Base-by-base conservation (phyloP, 2,329 filamentous ascomycete genomes). In the Neonectria punicea region DNA sequence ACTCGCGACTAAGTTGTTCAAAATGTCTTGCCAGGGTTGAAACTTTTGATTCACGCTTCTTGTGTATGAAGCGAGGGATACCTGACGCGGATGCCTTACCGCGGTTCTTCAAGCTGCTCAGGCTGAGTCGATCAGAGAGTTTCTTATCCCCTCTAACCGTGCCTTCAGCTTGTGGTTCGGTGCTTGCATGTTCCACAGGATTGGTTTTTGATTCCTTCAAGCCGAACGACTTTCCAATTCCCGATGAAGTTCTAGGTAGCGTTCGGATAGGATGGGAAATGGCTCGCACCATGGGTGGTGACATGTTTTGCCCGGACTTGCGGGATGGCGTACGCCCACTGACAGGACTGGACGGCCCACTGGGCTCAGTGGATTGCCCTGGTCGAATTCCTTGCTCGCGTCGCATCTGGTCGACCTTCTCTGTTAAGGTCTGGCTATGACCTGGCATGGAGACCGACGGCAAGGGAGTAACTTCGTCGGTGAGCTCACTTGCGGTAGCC, bases 11-110 rank as follows among this genome's bases (percentile, higher is more conserved):
- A 61, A 99, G 85, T 78, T 98, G 94, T 79, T 99, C 97, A 76
- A 99, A 98, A 77, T 98, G 96, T 72, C 93, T 93, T 18, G 96
- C 93, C 54, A 99, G 85, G n/a, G 91, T 94, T 9, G 94, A 97
- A 2, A 99, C 96, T 73, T 92, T 93, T 4, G 92, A 89, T 57
- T 90, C 87, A 69, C 89, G 90, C 71, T 87, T 90, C 75, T 90
- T 92, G 55, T 92, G 89, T 30, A 97, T 89, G 28, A 96, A 96
- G 34, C 96, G 89, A 30, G 94, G 94, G 65, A 99, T 98, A 46
- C 95, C 86, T 1, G 96, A 98, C n/a, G 84, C 80, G 3, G 82
- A 83, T 1, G 79, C 76, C 73, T 89, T 90, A 28, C 85, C 80
- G 63, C 84, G 80, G 20, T 79, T 79, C 74, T 94, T 95, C 61